Base-by-base conservation (phyloP, 1,139 yeast species). In the Maudiozyma humilis region DNA sequence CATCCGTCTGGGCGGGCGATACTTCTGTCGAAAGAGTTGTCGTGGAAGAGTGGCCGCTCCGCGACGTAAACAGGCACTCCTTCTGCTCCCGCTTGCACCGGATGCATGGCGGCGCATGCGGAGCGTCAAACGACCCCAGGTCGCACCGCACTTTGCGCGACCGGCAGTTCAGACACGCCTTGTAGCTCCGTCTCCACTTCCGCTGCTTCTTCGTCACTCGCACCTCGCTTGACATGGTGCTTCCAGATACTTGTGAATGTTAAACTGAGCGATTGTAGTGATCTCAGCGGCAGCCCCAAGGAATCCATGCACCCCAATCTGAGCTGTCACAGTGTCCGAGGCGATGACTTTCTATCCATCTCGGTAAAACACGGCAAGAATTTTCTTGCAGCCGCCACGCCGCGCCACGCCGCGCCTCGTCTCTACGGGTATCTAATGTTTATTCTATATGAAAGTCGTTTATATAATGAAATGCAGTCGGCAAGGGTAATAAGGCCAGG, bases 141-240 rank as follows among this genome's bases (percentile, higher is more conserved):
- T 86, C 94, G 66, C 96, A 88, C 57, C 81, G 80, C 40, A 85
- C 86, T 57, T 88, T 88, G 32, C 94, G 74, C 8, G 79, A 75
- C 13, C 95, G 73, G 62, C 96, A 88, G 63, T 80, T 84, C 42
- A 83, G 66, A 57, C 96, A 88, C 0, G 96, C 96, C 48, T 78
- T 73, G 62, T 84, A 88, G 52, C 82, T 80, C 48, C 96, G 71
- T 31, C 68, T 66, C 54, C 56, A 57, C 32, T 17, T 35, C 27
- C 31, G 31, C 27, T 13, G 36, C 25, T 16, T 38, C 18, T 31
- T 27, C 14, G 35, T 27, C 13, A 16, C 20, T 29, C 31, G 14
- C 25, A 8, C 7, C n/a, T 18, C 27, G 29, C 31, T 23, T 18
- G 12, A n/a, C 27, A 35, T 18, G 13, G 6, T 19, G 14, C 8